Percentiles rank a stretch among this genome's conserved stretches.
Evolutionary conservation across 129 eudicot genomes (phyloP).

Genomic region (Deinandra increscens): DNA sequence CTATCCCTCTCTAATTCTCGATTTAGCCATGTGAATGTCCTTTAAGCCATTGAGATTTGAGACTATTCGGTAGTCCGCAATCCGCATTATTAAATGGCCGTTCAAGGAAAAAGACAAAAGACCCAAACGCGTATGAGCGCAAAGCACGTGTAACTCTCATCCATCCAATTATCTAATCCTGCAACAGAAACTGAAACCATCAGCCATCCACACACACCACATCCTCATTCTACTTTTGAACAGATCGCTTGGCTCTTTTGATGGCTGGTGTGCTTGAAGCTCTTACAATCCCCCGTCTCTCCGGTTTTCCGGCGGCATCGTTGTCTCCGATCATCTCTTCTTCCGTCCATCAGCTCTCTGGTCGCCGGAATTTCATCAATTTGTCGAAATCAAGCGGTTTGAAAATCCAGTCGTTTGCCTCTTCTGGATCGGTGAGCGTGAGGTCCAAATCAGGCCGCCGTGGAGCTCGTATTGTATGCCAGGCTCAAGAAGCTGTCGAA

Average conservation of each 20-base stretch:
- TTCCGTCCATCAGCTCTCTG: conserved; percentile 31
- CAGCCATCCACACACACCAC: conserved; percentile 20
- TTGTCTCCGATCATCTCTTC: conserved; percentile 41
- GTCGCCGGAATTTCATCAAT: conserved; percentile 31
- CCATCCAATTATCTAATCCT: conserved; percentile 30
- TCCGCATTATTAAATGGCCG: too few species aligned
- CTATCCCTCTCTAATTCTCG: too few species aligned
- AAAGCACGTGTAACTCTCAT: conserved; percentile 26
- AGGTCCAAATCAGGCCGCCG: conserved; percentile 38
- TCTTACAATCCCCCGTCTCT: conserved; percentile 55
- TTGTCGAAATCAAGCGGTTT: conserved; percentile 53
- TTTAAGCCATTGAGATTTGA: too few species aligned
- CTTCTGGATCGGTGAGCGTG: conserved; percentile 36
- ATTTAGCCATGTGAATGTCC: too few species aligned
- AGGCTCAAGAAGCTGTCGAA: conserved; percentile 72
- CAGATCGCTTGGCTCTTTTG: not conserved
- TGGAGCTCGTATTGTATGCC: conserved; percentile 51
- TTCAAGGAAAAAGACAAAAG: too few species aligned
- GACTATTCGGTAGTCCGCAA: too few species aligned
- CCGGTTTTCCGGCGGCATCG: conserved; percentile 44
- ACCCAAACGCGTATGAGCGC: conserved; percentile 8
- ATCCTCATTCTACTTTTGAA: conserved; percentile 5
- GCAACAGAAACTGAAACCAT: conserved; percentile 21
- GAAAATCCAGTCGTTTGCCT: conserved; percentile 43
- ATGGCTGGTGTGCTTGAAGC: conserved; percentile 67